Evolutionary conservation across 1,284 basidiomycete genomes (phyloP).

Genomic region (Lentinus polychrous): DNA sequence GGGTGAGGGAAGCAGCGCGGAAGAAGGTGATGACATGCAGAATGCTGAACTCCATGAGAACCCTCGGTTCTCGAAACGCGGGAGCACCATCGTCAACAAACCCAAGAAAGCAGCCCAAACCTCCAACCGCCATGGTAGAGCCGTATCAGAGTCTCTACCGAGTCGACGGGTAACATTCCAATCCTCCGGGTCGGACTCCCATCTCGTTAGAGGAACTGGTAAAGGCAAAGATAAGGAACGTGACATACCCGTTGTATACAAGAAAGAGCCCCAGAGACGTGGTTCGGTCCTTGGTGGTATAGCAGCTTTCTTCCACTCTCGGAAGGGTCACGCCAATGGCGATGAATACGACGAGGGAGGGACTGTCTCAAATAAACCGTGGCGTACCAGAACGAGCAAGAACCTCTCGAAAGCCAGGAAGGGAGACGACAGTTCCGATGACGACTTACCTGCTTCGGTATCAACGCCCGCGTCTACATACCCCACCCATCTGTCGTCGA

Average conservation of each 20-base stretch:
- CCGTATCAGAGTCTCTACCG: background rate
- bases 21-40: constrained; percentile 28
- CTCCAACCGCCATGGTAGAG: constrained; percentile 4
- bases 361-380: constrained; percentile 16
- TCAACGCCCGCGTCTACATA: background rate
- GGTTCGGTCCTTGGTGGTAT: constrained; percentile 22
- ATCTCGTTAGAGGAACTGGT: background rate
- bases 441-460: constrained; percentile 15
- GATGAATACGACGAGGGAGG: constrained; percentile 11
- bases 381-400: constrained; percentile 43
- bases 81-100: too few species aligned
- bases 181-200: constrained; percentile 8
- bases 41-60: constrained; percentile 53
- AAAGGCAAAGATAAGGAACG: too few species aligned
- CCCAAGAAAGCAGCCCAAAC: constrained; percentile 12
- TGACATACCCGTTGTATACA: too few species aligned
- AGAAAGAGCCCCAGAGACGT: constrained; percentile 15
- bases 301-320: constrained; percentile 21
- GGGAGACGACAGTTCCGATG: constrained; percentile 29
- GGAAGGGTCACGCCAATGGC: constrained; percentile 5
- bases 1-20: constrained; percentile 26
- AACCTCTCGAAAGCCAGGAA: constrained; percentile 31
- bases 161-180: constrained; percentile 9
- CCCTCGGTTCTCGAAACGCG: constrained; percentile 33
- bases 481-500: constrained; percentile 2